These are phyloP conservation scores for Cercospora canescens DNA, from an alignment of 2,329 filamentous ascomycete genomes.

Conservation along the genomic window DNA sequence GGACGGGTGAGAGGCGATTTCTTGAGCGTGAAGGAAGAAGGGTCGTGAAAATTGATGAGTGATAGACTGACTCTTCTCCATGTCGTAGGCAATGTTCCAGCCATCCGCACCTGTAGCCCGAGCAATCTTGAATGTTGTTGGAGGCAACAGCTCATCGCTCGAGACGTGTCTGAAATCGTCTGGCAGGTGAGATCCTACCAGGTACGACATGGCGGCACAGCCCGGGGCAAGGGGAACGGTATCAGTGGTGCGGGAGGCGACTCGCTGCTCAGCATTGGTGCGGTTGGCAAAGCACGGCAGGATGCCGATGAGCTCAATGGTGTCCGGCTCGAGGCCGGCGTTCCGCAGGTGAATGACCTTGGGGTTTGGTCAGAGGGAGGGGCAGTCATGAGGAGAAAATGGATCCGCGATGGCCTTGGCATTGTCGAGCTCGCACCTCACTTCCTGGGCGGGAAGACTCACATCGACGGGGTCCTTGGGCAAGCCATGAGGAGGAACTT, in stretches of 20 bases:
- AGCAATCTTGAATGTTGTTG: conserved; percentile 7
- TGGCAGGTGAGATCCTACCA: conserved; percentile 8
- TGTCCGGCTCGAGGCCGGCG: conserved; percentile 9
- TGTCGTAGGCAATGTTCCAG: conserved; percentile 16
- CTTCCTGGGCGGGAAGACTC: neutral
- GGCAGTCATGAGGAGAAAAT: neutral
- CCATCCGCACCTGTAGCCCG: conserved; percentile 6
- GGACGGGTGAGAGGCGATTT: neutral
- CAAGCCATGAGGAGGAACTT: conserved; percentile 14
- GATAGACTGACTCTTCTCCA: conserved; percentile 5
- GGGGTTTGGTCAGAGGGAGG: neutral
- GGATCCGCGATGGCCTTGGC: neutral
- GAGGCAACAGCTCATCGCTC: conserved; percentile 5
- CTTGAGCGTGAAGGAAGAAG: neutral
- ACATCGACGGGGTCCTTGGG: conserved; percentile 20
- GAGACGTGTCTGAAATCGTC: conserved; percentile 13
- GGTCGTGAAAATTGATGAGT: too few species aligned
- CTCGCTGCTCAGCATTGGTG: conserved; percentile 11
- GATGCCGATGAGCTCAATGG: conserved; percentile 14
- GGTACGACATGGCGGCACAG: conserved; percentile 15
- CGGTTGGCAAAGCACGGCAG: conserved; percentile 19
- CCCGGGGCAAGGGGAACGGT: conserved; percentile 16
- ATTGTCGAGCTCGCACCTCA: neutral
- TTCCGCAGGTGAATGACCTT: conserved; percentile 1
- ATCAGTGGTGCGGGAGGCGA: neutral